phyloP scores from a whole-genome alignment of 768 basidiomycete genomes.

The Lentinula detonsa region DNA sequence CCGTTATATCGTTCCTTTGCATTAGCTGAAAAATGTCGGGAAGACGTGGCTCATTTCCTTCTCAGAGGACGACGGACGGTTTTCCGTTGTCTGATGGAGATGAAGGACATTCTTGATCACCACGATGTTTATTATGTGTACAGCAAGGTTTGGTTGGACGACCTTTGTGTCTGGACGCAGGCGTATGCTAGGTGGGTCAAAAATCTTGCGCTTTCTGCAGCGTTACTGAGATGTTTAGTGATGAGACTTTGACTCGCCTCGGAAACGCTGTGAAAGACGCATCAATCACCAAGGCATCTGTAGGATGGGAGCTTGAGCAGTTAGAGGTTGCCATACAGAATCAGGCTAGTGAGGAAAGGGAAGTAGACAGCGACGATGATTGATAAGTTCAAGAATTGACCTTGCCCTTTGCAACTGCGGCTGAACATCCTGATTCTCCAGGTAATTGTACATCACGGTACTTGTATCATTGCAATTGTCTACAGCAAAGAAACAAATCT shows the following conservation, averaged over 20 bases:
- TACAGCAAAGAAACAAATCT: too few relatives aligned
- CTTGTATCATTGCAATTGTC: too few relatives aligned
- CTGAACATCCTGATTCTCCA: too few relatives aligned
- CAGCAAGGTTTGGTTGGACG: slow-evolving; percentile 81
- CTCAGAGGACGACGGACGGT: slow-evolving; percentile 55
- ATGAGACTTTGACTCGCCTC: slow-evolving; percentile 44
- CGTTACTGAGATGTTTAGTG: slow-evolving; percentile 32
- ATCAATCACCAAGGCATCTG: slow-evolving; percentile 41
- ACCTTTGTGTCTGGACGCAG: slow-evolving; percentile 80
- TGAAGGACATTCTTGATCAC: slow-evolving; percentile 70
- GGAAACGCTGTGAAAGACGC: slow-evolving; percentile 33
- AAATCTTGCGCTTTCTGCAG: not conserved
- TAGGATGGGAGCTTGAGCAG: slow-evolving; percentile 69
- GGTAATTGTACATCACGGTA: too few relatives aligned
- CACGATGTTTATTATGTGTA: slow-evolving; percentile 89
- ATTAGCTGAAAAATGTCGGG: slow-evolving; percentile 61
- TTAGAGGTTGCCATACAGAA: slow-evolving; percentile 53
- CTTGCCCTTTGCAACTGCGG: too few relatives aligned
- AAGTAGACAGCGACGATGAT: slow-evolving; percentile 72
- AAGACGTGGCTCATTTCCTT: slow-evolving; percentile 57
- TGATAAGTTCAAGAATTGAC: slow-evolving; percentile 5
- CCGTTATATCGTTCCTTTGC: slow-evolving; percentile 77
- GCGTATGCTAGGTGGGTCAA: slow-evolving; percentile 55
- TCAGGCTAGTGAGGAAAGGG: slow-evolving; percentile 21
- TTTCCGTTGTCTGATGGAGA: slow-evolving; percentile 60